Conservation (phyloP, 805 yeast species). For the Millerozyma miso region DNA sequence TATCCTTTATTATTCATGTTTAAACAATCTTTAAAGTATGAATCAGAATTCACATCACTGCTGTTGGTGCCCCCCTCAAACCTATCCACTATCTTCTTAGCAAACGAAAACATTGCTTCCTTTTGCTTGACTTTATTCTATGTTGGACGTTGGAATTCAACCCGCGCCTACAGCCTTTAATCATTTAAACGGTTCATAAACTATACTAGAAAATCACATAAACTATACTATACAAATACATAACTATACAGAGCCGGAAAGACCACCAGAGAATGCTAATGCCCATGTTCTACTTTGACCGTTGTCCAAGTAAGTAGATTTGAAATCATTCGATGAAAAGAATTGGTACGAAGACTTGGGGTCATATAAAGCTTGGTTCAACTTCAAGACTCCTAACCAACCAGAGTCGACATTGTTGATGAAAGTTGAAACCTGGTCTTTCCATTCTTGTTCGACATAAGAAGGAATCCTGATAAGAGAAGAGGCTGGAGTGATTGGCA, state of each 20-base stretch:
- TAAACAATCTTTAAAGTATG: constrained; percentile 32
- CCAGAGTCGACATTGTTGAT: constrained; percentile 51
- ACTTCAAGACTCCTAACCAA: constrained; percentile 69
- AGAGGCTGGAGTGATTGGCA: constrained; percentile 70
- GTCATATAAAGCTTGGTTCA: constrained; percentile 72
- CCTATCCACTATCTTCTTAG: constrained; percentile 38
- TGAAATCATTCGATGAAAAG: constrained; percentile 36
- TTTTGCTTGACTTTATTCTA: background rate
- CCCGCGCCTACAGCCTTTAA: constrained; percentile 1
- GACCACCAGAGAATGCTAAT: constrained; percentile 56
- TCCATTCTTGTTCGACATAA: constrained; percentile 64
- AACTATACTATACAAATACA: background rate
- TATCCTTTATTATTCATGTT: constrained; percentile 37
- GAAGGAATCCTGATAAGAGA: constrained; percentile 51
- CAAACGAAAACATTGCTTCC: constrained; percentile 38
- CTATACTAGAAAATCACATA: background rate
- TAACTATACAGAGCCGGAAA: constrained; percentile 6
- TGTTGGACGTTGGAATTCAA: background rate
- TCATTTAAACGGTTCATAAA: background rate
- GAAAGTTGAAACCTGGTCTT: constrained; percentile 41
- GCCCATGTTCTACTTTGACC: constrained; percentile 66
- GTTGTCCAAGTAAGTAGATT: constrained; percentile 44
- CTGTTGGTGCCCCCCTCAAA: constrained; percentile 24
- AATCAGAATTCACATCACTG: constrained; percentile 18
- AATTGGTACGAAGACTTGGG: constrained; percentile 59